Percentiles rank a stretch among this genome's conserved stretches.
These are phyloP conservation scores for Globisporangium echinulatum DNA, from an alignment of 352 stramenopile genomes.

Conservation along the genomic window DNA sequence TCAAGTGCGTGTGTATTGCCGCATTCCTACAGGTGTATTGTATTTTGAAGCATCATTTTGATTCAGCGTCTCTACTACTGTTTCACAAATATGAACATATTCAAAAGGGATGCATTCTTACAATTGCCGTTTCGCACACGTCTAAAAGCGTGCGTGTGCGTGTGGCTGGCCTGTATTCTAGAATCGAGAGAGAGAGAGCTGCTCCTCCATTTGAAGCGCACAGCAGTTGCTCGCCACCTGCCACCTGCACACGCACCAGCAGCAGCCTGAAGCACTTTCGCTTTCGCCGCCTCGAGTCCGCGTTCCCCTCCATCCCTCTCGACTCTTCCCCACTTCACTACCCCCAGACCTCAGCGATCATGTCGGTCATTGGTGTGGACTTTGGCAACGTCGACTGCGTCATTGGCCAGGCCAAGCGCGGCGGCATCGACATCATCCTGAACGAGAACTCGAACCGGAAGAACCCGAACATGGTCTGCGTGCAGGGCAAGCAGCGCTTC, in stretches of 20 bases:
- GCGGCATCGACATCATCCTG: constrained; percentile 98
- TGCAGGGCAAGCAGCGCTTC: constrained; percentile 90
- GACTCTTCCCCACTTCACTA: constrained; percentile 7
- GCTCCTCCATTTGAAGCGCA: background rate
- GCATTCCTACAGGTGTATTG: too few species aligned
- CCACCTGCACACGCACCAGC: background rate
- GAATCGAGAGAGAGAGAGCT: constrained; percentile 11
- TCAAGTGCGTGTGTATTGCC: too few species aligned
- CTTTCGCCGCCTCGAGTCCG: constrained; percentile 2
- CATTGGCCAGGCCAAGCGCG: constrained; percentile 94
- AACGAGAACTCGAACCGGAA: constrained; percentile 99
- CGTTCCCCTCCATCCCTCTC: background rate
- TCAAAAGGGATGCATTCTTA: background rate
- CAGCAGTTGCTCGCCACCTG: background rate
- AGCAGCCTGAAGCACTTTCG: background rate
- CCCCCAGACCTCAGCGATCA: constrained; percentile 23
- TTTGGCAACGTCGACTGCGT: constrained; percentile 95
- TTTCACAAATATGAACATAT: background rate
- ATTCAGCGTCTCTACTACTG: too few species aligned
- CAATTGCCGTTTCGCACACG: background rate
- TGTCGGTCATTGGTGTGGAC: constrained; percentile 97
- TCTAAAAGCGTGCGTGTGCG: background rate
- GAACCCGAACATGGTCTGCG: constrained; percentile 92
- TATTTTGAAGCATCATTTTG: too few species aligned
- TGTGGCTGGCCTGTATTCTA: constrained; percentile 21